Percentiles rank a stretch among this genome's conserved stretches.
Evolutionary conservation across 257 asterid species (phyloP).

Genomic region (Nicotiana tabacum): DNA sequence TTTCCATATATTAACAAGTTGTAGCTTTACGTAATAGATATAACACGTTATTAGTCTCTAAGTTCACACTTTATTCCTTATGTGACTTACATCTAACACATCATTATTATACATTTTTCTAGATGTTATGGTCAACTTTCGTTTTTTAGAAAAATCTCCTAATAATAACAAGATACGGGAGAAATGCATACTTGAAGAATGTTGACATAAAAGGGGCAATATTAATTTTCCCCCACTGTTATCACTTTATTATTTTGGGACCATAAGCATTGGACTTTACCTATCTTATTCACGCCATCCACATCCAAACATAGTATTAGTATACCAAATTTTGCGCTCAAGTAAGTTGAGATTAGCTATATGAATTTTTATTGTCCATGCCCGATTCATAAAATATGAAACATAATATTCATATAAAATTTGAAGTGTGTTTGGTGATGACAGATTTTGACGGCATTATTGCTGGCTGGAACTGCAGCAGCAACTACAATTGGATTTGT

Average conservation of each 20-base stretch:
- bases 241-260: not conserved
- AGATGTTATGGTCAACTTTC: not conserved
- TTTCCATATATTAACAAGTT: not conserved
- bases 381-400: not conserved
- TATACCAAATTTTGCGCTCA: not conserved
- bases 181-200: not conserved
- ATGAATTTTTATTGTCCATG: not conserved
- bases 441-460: slow-evolving; percentile 36
- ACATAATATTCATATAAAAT: not conserved
- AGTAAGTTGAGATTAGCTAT: no score
- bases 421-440: not conserved
- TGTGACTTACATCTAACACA: not conserved
- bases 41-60: not conserved
- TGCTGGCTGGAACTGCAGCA: slow-evolving; percentile 57
- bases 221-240: not conserved
- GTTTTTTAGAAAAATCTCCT: not conserved
- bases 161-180: not conserved
- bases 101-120: not conserved
- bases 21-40: not conserved
- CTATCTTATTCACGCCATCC: not conserved
- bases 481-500: slow-evolving; percentile 57
- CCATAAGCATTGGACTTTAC: not conserved
- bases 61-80: not conserved
- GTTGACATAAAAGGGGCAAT: not conserved
- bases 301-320: not conserved